Evolutionary conservation across 2,329 filamentous ascomycete genomes (phyloP).

Genomic region (Helotiales sp.): DNA sequence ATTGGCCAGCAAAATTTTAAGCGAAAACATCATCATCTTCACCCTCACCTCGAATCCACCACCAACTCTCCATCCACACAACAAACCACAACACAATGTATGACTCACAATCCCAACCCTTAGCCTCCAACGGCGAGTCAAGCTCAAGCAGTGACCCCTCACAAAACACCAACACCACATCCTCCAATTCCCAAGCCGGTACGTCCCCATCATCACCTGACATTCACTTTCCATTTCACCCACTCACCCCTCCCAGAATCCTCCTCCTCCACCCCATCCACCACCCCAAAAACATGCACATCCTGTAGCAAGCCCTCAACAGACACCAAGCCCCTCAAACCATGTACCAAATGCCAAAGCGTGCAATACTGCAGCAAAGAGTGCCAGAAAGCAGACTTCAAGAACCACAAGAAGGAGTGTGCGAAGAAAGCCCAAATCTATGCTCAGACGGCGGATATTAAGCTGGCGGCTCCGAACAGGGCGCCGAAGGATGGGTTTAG

Average conservation of each 20-base stretch:
- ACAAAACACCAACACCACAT: background rate
- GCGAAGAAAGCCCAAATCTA: constrained; percentile 27
- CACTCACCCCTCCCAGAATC: background rate
- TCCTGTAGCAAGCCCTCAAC: background rate
- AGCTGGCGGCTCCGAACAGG: constrained; percentile 19
- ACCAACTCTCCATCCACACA: background rate
- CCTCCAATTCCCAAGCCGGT: background rate
- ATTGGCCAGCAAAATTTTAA: constrained; percentile 1
- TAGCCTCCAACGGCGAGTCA: background rate
- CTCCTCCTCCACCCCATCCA: background rate
- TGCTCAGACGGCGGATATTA: constrained; percentile 29
- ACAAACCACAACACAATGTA: background rate
- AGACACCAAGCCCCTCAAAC: constrained; percentile 24
- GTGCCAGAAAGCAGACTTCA: constrained; percentile 38
- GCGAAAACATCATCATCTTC: background rate
- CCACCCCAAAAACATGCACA: background rate
- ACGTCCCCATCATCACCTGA: background rate
- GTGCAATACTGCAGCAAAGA: constrained; percentile 37
- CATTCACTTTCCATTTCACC: background rate
- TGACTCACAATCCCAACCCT: background rate
- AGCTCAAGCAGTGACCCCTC: background rate
- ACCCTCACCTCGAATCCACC: no score
- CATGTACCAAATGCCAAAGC: constrained; percentile 35
- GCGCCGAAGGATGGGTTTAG: constrained; percentile 25
- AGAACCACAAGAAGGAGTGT: constrained; percentile 38